Evolutionary conservation across 2,329 filamentous ascomycete genomes (phyloP).

Genomic region (Sporothrix phasma): DNA sequence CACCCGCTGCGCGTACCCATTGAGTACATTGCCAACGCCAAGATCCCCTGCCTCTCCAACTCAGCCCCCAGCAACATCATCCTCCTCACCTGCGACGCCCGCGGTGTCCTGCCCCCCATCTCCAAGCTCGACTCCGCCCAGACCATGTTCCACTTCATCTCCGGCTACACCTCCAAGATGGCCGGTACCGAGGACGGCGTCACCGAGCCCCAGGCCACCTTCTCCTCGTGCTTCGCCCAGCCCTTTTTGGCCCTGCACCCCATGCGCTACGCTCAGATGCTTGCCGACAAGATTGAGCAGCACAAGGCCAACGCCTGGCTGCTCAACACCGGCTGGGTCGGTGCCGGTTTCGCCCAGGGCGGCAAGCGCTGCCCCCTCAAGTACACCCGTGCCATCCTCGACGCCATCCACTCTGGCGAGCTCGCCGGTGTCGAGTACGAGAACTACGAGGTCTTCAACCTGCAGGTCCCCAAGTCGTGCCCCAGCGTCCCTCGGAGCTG

Average conservation of each 20-base stretch:
- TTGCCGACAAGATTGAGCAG: conserved; percentile 92
- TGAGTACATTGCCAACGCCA: conserved; percentile 97
- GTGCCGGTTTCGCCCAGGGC: conserved; percentile 79
- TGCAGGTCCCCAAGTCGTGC: conserved; percentile 88
- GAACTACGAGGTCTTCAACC: conserved; percentile 93
- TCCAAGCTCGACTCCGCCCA: conserved; percentile 90
- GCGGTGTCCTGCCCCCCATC: conserved; percentile 93
- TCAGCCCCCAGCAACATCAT: conserved; percentile 96
- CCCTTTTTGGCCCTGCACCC: conserved; percentile 98
- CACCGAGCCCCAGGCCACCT: conserved; percentile 94
- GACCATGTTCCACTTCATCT: conserved; percentile 99
- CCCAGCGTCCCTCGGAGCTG: conserved; percentile 76
- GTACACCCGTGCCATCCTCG: conserved; percentile 96
- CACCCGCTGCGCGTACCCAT: conserved; percentile 89
- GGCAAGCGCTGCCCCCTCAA: conserved; percentile 96
- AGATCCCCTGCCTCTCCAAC: conserved; percentile 85
- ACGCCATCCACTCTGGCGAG: conserved; percentile 95
- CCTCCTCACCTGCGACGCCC: conserved; percentile 93
- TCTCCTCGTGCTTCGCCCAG: conserved; percentile 98
- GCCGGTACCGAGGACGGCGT: conserved; percentile 96
- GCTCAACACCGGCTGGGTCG: conserved; percentile 96
- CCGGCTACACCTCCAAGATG: conserved; percentile 99
- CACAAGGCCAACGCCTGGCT: conserved; percentile 97
- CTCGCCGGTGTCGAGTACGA: conserved; percentile 90
- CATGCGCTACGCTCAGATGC: conserved; percentile 98